Evolutionary conservation across 345 rosid species (phyloP).

Genomic region (Citrus cavaleriei): DNA sequence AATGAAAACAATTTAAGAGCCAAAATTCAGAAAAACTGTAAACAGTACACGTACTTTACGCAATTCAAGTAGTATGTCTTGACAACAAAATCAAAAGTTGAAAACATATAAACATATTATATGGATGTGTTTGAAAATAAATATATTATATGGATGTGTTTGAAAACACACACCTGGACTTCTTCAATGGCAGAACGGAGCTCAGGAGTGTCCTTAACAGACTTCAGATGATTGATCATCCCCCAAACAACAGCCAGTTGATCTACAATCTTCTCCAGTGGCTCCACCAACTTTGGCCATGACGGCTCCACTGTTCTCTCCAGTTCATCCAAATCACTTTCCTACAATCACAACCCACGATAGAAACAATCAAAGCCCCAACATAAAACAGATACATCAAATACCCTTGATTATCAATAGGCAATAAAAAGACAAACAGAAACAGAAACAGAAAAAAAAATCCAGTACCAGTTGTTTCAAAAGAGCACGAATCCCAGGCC

Average conservation of each 20-base stretch:
- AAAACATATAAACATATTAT: background rate
- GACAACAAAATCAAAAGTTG: background rate
- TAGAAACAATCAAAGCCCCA: background rate
- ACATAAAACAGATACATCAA: background rate
- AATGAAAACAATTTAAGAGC: slow-evolving; percentile 8
- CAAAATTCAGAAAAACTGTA: background rate
- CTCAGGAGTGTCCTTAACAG: slow-evolving; percentile 80
- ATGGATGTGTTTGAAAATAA: too few relatives aligned
- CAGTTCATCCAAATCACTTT: slow-evolving; percentile 64
- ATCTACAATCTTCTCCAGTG: slow-evolving; percentile 83
- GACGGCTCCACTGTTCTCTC: slow-evolving; percentile 71
- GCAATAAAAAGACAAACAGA: background rate
- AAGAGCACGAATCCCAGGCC: slow-evolving; percentile 71
- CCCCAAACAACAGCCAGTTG: slow-evolving; percentile 71
- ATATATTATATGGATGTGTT: too few relatives aligned
- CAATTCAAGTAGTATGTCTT: background rate
- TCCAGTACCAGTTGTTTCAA: slow-evolving; percentile 56
- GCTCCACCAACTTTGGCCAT: slow-evolving; percentile 90
- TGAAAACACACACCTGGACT: slow-evolving; percentile 56
- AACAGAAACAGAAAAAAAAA: background rate
- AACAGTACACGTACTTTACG: background rate
- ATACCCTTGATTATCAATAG: slow-evolving; percentile 3
- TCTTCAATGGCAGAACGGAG: slow-evolving; percentile 92
- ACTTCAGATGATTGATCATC: slow-evolving; percentile 72
- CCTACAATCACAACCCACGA: slow-evolving; percentile 34